Evolutionary conservation across 2,329 filamentous ascomycete genomes (phyloP).

Genomic region (Ophiocordyceps polyrhachis-furcata): DNA sequence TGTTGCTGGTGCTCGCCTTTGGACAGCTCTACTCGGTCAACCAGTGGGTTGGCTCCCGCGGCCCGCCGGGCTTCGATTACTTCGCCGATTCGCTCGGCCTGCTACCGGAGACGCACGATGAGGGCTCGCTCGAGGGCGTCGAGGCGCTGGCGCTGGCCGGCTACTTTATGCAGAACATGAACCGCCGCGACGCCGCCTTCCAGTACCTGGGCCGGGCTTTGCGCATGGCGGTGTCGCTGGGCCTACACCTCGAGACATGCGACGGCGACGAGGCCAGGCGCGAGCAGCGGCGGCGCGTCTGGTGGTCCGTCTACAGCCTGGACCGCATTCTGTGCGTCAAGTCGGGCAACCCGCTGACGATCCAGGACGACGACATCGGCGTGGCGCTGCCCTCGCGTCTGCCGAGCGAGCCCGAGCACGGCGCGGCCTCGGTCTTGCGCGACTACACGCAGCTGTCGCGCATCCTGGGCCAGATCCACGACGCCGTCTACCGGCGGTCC

Average conservation of each 20-base stretch:
- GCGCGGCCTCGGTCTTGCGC: constrained; percentile 26
- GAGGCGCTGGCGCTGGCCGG: constrained; percentile 34
- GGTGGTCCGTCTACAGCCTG: constrained; percentile 38
- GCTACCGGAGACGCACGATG: constrained; percentile 34
- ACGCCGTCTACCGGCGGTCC: constrained; percentile 24
- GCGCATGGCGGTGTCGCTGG: constrained; percentile 37
- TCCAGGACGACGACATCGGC: constrained; percentile 32
- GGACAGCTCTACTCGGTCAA: constrained; percentile 39
- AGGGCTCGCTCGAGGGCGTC: constrained; percentile 33
- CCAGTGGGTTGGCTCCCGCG: constrained; percentile 30
- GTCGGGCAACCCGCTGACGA: constrained; percentile 33
- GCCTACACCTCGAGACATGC: constrained; percentile 32
- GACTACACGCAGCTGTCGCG: constrained; percentile 33
- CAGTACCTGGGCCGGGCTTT: constrained; percentile 34
- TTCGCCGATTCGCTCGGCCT: constrained; percentile 32
- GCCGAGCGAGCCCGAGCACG: constrained; percentile 18
- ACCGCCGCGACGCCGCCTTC: constrained; percentile 33
- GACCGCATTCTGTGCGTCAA: constrained; percentile 34
- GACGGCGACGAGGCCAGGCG: constrained; percentile 19
- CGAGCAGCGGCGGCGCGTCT: constrained; percentile 31
- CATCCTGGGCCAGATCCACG: constrained; percentile 28
- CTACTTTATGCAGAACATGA: constrained; percentile 39
- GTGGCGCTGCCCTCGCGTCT: constrained; percentile 16
- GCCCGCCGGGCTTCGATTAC: constrained; percentile 35
- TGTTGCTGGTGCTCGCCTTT: constrained; percentile 33